Conservation (phyloP, 257 asterid species). For the Solanum chmielewskii region DNA sequence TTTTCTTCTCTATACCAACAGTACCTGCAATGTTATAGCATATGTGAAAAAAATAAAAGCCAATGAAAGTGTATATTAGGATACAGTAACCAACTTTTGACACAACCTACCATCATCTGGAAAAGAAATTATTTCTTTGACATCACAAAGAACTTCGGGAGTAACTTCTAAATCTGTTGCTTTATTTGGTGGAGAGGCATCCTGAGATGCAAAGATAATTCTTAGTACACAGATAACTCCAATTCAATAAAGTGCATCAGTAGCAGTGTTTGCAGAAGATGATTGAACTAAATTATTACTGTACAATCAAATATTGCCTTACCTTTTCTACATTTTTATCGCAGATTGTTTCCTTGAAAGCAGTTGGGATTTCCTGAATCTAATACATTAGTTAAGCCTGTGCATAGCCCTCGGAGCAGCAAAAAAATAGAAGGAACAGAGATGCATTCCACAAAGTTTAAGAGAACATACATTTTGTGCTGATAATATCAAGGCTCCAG, state of each 20-base stretch:
- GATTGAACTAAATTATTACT: not conserved
- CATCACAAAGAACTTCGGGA: conserved; percentile 1
- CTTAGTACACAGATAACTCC: not conserved
- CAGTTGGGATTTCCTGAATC: not conserved
- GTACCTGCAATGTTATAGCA: conserved; percentile 7
- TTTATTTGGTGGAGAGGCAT: conserved; percentile 8
- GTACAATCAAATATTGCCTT: not conserved
- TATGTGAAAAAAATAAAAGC: not conserved
- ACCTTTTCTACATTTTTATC: not conserved
- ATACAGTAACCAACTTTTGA: not conserved
- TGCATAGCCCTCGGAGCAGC: not conserved
- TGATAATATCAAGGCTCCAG: conserved; percentile 4
- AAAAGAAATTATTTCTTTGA: not conserved
- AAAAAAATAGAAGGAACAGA: not conserved
- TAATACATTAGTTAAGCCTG: not conserved
- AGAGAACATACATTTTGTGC: conserved; percentile 9
- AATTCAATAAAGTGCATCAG: not conserved
- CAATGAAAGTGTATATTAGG: not conserved
- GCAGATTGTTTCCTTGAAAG: not conserved
- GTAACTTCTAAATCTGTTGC: conserved; percentile 6
- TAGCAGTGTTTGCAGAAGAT: not conserved
- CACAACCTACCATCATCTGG: conserved; percentile 12
- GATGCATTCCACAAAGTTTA: not conserved
- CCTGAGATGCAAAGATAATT: conserved; percentile 20
- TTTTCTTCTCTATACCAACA: conserved; percentile 15